phyloP scores from a whole-genome alignment of 441 rosid genomes.

The Erodium texanum region DNA sequence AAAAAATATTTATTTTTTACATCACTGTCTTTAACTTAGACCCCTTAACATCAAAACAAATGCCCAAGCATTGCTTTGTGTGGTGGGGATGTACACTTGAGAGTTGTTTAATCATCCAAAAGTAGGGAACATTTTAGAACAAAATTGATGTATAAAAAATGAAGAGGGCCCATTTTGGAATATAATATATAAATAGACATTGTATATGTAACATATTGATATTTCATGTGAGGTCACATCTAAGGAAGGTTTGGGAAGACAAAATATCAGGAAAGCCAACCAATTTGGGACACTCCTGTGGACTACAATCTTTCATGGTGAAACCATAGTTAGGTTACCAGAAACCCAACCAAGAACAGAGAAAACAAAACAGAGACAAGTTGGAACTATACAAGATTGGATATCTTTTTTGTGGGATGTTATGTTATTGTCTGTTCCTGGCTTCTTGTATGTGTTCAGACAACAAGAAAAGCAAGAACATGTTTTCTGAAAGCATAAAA shows the following conservation, averaged over 20 bases:
- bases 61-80: not conserved
- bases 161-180: slow-evolving; percentile 7
- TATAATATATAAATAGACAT: slow-evolving; percentile 1
- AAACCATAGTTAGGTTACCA: slow-evolving; percentile 2
- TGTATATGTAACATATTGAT: not conserved
- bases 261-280: slow-evolving; percentile 1
- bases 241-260: not conserved
- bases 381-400: too few relatives aligned
- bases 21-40: too few relatives aligned
- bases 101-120: not conserved
- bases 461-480: too few relatives aligned
- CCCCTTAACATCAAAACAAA: too few relatives aligned
- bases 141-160: not conserved
- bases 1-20: too few relatives aligned
- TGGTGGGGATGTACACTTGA: slow-evolving; percentile 4
- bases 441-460: not conserved
- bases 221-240: slow-evolving; percentile 11
- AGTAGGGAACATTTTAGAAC: slow-evolving; percentile 2
- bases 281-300: slow-evolving; percentile 7
- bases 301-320: not conserved
- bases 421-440: not conserved
- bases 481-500: not conserved
- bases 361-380: not conserved
- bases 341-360: not conserved
- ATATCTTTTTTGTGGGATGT: not conserved